A percentile compares a stretch with the other conserved stretches of the same genome.
These are phyloP conservation scores for Xylaria arbuscula DNA, from an alignment of 2,329 filamentous ascomycete genomes.

Conservation along the genomic window DNA sequence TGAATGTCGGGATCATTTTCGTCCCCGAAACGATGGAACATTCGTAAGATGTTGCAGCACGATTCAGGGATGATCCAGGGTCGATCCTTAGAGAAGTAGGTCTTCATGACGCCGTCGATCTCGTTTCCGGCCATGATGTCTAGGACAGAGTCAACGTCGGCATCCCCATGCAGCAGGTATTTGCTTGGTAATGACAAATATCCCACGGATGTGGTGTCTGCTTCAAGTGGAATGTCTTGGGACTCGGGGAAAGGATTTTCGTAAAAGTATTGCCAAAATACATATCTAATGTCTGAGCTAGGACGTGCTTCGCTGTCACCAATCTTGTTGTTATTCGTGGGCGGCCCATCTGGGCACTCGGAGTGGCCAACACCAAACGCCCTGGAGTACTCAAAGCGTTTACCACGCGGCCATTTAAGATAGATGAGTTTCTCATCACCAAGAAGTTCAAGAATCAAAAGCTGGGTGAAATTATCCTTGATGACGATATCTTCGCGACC, in stretches of 20 bases:
- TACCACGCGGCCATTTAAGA: constrained; percentile 37
- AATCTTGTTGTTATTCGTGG: not conserved
- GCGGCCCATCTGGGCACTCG: not conserved
- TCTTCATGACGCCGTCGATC: constrained; percentile 42
- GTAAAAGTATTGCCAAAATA: constrained; percentile 41
- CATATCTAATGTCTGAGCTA: not conserved
- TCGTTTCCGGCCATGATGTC: constrained; percentile 36
- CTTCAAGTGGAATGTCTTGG: constrained; percentile 38
- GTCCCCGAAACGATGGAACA: constrained; percentile 40
- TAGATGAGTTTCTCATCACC: constrained; percentile 38
- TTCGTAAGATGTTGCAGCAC: constrained; percentile 43
- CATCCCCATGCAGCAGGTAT: constrained; percentile 25
- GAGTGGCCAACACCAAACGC: constrained; percentile 5
- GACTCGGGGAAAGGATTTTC: constrained; percentile 35
- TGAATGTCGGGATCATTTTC: constrained; percentile 33
- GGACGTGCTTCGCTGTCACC: not conserved
- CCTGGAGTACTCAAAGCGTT: not conserved
- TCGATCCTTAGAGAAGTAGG: constrained; percentile 38
- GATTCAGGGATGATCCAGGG: constrained; percentile 40
- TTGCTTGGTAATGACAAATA: constrained; percentile 36
- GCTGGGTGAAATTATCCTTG: constrained; percentile 51
- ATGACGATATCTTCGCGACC: constrained; percentile 45
- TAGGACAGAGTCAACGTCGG: constrained; percentile 21
- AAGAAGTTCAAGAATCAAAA: constrained; percentile 54
- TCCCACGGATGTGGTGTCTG: constrained; percentile 44